Evolutionary conservation across 1,139 yeast genomes (phyloP), one percentile per base, ranked within the genome.

Genomic region (Sugiyamaella xylanicola): DNA sequence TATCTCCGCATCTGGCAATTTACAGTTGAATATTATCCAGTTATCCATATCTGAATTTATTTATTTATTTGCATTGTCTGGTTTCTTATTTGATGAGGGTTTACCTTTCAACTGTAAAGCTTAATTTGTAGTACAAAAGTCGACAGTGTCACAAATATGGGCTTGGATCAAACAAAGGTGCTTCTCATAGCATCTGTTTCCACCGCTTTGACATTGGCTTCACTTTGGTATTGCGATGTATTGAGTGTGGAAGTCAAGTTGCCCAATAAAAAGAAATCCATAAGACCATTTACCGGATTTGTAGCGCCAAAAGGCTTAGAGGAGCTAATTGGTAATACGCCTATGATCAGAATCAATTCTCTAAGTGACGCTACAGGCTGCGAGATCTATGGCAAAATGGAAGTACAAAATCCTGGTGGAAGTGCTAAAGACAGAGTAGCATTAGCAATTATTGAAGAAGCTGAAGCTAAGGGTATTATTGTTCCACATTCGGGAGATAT

Each of bases 351-450:
- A 61, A 79, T 93, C 56, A 80, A 81, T 61, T 86, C 96, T 0
- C 76, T 93, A n/a, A 85, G 95, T 0, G 72, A 77, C 13, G 73
- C 78, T 20, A 89, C 97, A 0, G 95, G 95, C 0, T 86, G 95
- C 67, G 84, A 86, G 49, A 83, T 93, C 8, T 88, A 84, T 65
- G 98, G 96, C 56, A 93, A 93, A 68, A 72, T 92, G 59, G 99
- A 93, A 71, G 74, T 90, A 57, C 74, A 80, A 64, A 93, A 93
- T 66, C 98, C 98, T 0, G 99, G 95, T 19, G 98, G 98, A 0
- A 87, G 96, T 51, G 96, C 97, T 37, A 93, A 93, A 68, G 99
- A 93, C 68, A 76, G 99, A 54, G 96, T 93, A 41, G 99, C 98
- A 1, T 77, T 89, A 51, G 87, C 95, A 1, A 87, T 93, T 63